phyloP scores from a whole-genome alignment of 2,329 filamentous ascomycete species.

The Pezicula carpinea region DNA sequence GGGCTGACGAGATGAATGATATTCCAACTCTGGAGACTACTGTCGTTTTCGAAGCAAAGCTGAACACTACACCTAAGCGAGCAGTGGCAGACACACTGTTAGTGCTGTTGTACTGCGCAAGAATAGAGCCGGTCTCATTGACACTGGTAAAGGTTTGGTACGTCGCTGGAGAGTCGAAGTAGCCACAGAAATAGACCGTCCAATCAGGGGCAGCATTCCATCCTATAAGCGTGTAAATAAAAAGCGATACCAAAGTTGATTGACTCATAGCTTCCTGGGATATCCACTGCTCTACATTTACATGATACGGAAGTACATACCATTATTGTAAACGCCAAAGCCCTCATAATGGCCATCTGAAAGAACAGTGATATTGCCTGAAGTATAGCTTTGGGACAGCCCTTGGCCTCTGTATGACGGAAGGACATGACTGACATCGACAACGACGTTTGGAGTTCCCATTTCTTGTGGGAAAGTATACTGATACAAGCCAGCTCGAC shows the following conservation, averaged over 20 bases:
- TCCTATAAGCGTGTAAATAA: too few relatives aligned
- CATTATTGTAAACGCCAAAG: slow-evolving; percentile 58
- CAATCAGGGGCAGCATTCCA: slow-evolving; percentile 61
- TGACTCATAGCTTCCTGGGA: too few relatives aligned
- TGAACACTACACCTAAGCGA: slow-evolving; percentile 11
- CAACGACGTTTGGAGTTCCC: slow-evolving; percentile 38
- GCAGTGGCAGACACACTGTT: slow-evolving; percentile 3
- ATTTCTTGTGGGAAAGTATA: slow-evolving; percentile 49
- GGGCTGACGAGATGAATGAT: slow-evolving; percentile 42
- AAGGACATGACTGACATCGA: slow-evolving; percentile 62
- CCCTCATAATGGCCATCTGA: slow-evolving; percentile 51
- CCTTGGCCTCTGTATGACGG: slow-evolving; percentile 55
- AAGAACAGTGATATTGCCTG: slow-evolving; percentile 49
- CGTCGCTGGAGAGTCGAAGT: slow-evolving; percentile 43
- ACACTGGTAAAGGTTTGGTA: slow-evolving; percentile 41
- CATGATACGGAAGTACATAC: slow-evolving; percentile 19
- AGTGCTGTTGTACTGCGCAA: slow-evolving; percentile 5
- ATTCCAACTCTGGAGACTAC: slow-evolving; percentile 47
- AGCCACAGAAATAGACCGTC: slow-evolving; percentile 59
- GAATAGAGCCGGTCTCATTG: slow-evolving; percentile 12
- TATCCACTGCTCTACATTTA: too few relatives aligned
- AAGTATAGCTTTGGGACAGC: slow-evolving; percentile 55
- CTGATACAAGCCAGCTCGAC: slow-evolving; percentile 52
- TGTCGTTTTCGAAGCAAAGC: slow-evolving; percentile 38
- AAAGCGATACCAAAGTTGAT: too few relatives aligned